phyloP scores from a whole-genome alignment of 495 filamentous ascomycete species.

The Daldinia bambusicola region DNA sequence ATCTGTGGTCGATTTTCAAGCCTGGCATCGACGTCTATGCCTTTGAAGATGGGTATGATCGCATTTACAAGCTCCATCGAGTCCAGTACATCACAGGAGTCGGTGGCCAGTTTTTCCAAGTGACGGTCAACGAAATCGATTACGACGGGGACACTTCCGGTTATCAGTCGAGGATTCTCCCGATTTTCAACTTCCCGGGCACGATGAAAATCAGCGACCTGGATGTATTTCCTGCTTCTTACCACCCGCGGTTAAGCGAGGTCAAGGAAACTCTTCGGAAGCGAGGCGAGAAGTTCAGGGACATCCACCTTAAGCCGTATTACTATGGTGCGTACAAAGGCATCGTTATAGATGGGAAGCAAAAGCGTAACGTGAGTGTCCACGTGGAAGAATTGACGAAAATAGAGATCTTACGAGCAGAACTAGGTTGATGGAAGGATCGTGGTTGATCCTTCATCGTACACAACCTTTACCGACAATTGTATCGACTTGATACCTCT shows the following conservation, averaged over 20 bases:
- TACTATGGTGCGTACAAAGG: conserved; percentile 72
- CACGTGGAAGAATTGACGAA: background rate
- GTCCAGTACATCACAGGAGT: conserved; percentile 46
- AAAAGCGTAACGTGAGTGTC: conserved; percentile 24
- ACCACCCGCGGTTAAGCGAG: conserved; percentile 59
- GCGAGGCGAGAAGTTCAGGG: conserved; percentile 62
- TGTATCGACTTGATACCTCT: conserved; percentile 17
- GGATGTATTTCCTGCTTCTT: conserved; percentile 65
- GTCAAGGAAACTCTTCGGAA: conserved; percentile 54
- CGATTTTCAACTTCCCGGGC: conserved; percentile 64
- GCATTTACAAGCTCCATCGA: conserved; percentile 49
- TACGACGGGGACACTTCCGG: conserved; percentile 71
- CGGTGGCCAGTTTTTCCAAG: conserved; percentile 55
- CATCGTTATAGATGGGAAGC: conserved; percentile 48
- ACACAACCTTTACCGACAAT: conserved; percentile 28
- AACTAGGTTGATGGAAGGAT: conserved; percentile 42
- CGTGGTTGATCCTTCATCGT: conserved; percentile 35
- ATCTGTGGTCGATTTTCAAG: conserved; percentile 60
- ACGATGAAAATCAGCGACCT: conserved; percentile 66
- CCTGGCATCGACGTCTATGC: conserved; percentile 51
- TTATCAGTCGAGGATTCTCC: conserved; percentile 52
- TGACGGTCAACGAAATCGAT: conserved; percentile 63
- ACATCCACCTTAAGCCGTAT: conserved; percentile 61
- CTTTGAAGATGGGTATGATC: conserved; percentile 44
- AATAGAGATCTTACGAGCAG: background rate